Conservation (phyloP, 2,329 filamentous ascomycete species). For the Decorospora gaudefroyi region DNA sequence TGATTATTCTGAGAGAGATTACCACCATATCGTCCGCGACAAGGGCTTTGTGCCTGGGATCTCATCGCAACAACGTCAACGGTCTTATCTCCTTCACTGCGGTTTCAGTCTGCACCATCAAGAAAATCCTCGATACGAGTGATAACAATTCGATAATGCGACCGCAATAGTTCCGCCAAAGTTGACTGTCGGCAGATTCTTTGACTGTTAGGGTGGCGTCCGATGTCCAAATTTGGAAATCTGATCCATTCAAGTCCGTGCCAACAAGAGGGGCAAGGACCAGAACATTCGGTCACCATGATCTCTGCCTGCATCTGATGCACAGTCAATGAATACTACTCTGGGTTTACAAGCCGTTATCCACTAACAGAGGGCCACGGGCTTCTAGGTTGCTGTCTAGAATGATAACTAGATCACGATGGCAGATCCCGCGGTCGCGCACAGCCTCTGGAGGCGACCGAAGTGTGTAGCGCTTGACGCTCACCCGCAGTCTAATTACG, state of each 20-base stretch:
- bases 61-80: slow-evolving; percentile 10
- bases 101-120: slow-evolving; percentile 10
- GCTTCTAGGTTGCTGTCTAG: slow-evolving; percentile 13
- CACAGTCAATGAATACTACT: slow-evolving; percentile 20
- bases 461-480: slow-evolving; percentile 28
- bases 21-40: slow-evolving; percentile 1
- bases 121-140: slow-evolving; percentile 16
- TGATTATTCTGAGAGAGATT: no score
- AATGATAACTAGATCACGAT: slow-evolving; percentile 31
- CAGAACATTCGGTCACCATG: slow-evolving; percentile 32
- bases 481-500: slow-evolving; percentile 32
- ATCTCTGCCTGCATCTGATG: slow-evolving; percentile 18
- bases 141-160: slow-evolving; percentile 21
- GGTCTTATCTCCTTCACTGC: slow-evolving; percentile 5
- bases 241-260: slow-evolving; percentile 37
- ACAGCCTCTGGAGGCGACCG: slow-evolving; percentile 11
- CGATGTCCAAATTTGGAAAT: slow-evolving; percentile 37
- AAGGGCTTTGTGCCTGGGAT: not conserved
- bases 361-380: slow-evolving; percentile 12
- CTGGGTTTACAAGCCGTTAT: slow-evolving; percentile 9
- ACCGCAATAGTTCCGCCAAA: slow-evolving; percentile 17
- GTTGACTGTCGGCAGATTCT: slow-evolving; percentile 23
- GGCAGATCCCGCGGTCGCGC: slow-evolving; percentile 19
- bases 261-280: slow-evolving; percentile 33
- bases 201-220: slow-evolving; percentile 26